These are phyloP conservation scores for Fomitopsis pinicola DNA, from an alignment of 1,284 basidiomycete species.

Conservation along the genomic window DNA sequence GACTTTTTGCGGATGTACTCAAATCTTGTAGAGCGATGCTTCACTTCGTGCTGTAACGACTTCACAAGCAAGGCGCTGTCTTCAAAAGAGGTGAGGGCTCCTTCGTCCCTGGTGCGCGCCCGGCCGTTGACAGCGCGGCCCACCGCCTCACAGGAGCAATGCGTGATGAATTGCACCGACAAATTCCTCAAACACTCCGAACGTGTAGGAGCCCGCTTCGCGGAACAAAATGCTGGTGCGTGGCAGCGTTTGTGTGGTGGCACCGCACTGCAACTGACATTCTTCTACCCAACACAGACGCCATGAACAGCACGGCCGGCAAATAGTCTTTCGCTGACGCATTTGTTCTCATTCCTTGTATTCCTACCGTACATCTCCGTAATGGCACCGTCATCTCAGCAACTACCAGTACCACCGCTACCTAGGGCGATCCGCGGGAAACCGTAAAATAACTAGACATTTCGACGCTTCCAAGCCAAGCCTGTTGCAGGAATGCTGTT, in stretches of 20 bases:
- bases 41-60: constrained; percentile 93
- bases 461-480: not conserved
- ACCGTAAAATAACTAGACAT: not conserved
- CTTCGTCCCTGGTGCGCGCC: not conserved
- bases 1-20: constrained; percentile 97
- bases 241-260: constrained; percentile 10
- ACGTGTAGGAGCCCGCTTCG: constrained; percentile 88
- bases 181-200: constrained; percentile 99
- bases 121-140: not conserved
- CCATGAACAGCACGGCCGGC: constrained; percentile 23
- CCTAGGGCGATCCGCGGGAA: not conserved
- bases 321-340: constrained; percentile 5
- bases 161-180: constrained; percentile 75
- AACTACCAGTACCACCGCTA: not conserved
- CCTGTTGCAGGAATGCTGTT: not conserved
- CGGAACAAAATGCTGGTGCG: constrained; percentile 85
- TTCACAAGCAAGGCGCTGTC: constrained; percentile 94
- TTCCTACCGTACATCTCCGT: not conserved
- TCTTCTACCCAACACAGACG: constrained; percentile 20
- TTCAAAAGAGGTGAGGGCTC: constrained; percentile 78
- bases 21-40: constrained; percentile 94
- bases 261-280: not conserved
- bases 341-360: not conserved
- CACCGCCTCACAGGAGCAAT: constrained; percentile 51
- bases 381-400: not conserved